Base-by-base conservation (phyloP, 345 rosid genomes). In the Eucalyptus rudis region DNA sequence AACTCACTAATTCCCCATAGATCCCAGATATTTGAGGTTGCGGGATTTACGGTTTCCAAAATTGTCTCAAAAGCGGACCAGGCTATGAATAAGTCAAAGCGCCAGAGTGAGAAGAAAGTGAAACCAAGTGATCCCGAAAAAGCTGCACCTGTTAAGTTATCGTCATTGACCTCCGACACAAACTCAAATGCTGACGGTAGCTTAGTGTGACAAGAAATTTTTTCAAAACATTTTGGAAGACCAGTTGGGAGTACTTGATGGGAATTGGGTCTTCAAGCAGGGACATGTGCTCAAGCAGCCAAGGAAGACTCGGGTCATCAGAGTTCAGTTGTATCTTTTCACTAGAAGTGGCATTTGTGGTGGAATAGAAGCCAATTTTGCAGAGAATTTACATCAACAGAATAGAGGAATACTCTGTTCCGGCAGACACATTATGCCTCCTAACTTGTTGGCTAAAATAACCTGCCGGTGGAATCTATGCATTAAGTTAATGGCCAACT, bases 21-120 rank as follows among this genome's bases (percentile, higher is more conserved):
- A 87, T 94, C 98, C 17, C 91, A 91, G 87, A 86, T 87, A 89
- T 98, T 98, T 49, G 98, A 98, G 93, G 96, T 94, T 88, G 93
- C 95, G 13, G 99, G 99, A 47, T 98, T 97, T 93, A 94, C 97
- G 0, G 97, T 95, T 88, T 98, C 99, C 36, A 96, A 95, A 89
- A 94, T 98, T 7, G 98, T 98, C 66, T 94, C 99, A 16, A 94
- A 92, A 90, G 99, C 98, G 45, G 99, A 98, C 93, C 94, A 95
- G 91, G 87, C 90, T 56, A 90, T 89, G 86, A 95, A 93, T 54
- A 96, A 94, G 92, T 89, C 90, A 13, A 92, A 87, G 88, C 62
- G 62, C n/a, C 92, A 90, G 90, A 68, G 90, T 7, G 94, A 91
- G 90, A 93, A 90, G 92, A 94, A 94, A 92, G 93, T 88, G 89